These are phyloP conservation scores for Crithidia fasciculata DNA, from an alignment of 208 protist genomes.

Conservation along the genomic window DNA sequence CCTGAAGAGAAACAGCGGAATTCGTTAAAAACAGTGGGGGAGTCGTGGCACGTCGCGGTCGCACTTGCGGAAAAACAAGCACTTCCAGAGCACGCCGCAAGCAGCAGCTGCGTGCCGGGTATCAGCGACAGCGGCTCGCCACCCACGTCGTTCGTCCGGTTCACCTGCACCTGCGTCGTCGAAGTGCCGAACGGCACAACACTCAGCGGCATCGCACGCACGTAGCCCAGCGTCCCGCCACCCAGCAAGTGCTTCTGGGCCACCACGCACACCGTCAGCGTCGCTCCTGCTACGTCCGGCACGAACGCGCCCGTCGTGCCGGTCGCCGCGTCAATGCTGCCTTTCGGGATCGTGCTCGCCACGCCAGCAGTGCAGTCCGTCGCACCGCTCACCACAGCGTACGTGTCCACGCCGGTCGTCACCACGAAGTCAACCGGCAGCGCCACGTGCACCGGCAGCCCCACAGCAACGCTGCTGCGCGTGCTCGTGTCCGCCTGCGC, in stretches of 20 bases:
- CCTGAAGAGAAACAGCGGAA: too few relatives aligned
- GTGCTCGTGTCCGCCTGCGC: neutral
- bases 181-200: too few relatives aligned
- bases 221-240: too few relatives aligned
- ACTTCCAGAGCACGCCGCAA: conserved; percentile 38
- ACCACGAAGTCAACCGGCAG: neutral
- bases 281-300: neutral
- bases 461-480: neutral
- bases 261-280: conserved; percentile 1
- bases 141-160: conserved; percentile 45
- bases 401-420: neutral
- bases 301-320: conserved; percentile 36
- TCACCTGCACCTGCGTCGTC: conserved; percentile 16
- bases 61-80: conserved; percentile 28
- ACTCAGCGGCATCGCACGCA: too few relatives aligned
- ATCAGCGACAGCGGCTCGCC: conserved; percentile 27
- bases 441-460: neutral
- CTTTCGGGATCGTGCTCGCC: conserved; percentile 40
- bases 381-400: neutral
- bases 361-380: conserved; percentile 1
- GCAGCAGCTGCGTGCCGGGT: conserved; percentile 34
- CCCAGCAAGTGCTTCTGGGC: conserved; percentile 33
- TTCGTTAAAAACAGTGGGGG: too few relatives aligned
- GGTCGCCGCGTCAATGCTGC: conserved; percentile 30
- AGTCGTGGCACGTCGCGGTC: conserved; percentile 24